phyloP scores from a whole-genome alignment of 257 asterid genomes.

The Nicotiana otophora region DNA sequence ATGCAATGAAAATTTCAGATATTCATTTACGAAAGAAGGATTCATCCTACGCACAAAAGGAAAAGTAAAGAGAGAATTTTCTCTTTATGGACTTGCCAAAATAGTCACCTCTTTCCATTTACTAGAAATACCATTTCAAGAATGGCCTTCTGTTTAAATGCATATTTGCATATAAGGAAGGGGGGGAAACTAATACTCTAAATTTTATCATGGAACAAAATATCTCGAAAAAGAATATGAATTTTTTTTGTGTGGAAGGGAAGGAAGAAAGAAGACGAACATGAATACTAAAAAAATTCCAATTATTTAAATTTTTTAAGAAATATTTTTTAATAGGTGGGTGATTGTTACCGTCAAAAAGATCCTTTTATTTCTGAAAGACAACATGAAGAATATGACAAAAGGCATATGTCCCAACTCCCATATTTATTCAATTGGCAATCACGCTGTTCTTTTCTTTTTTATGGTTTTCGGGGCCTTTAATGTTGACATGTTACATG shows the following conservation, averaged over 20 bases:
- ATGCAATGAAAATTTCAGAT: too few species aligned
- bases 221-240: too few species aligned
- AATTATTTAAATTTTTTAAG: too few species aligned
- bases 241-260: too few species aligned
- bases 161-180: not conserved
- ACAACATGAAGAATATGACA: not conserved
- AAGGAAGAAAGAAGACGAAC: too few species aligned
- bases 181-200: not conserved
- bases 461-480: not conserved
- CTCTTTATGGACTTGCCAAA: not conserved
- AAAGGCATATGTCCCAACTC: not conserved
- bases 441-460: not conserved
- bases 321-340: not conserved
- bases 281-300: rapidly evolving
- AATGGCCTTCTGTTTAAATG: too few species aligned
- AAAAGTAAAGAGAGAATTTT: not conserved
- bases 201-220: not conserved
- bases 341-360: not conserved
- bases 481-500: not conserved
- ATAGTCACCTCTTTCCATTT: not conserved
- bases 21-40: too few species aligned
- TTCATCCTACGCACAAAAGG: too few species aligned
- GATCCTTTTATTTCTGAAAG: not conserved
- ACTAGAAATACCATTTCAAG: not conserved
- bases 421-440: not conserved